phyloP scores from a whole-genome alignment of 768 basidiomycete genomes.

The Mycena chlorophos region DNA sequence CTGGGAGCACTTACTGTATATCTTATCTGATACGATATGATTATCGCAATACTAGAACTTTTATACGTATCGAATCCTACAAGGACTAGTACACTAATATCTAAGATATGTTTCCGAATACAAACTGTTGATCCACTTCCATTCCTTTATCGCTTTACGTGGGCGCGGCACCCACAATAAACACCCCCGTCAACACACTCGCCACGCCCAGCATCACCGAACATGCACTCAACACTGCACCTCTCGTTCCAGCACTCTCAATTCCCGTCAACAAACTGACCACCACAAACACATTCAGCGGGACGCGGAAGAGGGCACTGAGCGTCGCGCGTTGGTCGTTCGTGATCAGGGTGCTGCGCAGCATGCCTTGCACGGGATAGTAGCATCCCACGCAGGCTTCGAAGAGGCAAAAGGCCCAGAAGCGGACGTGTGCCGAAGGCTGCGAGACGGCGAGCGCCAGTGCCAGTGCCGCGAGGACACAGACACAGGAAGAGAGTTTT shows the following conservation, averaged over 20 bases:
- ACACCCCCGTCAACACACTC: conserved; percentile 44
- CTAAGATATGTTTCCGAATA: no score
- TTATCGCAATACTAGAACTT: no score
- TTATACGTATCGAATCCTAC: no score
- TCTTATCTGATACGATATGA: no score
- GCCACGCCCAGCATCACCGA: conserved; percentile 48
- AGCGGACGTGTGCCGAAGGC: conserved; percentile 49
- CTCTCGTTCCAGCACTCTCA: conserved; percentile 53
- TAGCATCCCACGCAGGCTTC: conserved; percentile 81
- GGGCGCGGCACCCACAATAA: conserved; percentile 39
- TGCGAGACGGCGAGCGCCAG: conserved; percentile 52
- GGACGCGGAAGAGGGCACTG: conserved; percentile 67
- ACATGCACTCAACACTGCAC: conserved; percentile 50
- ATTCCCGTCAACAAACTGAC: conserved; percentile 68
- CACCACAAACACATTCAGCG: conserved; percentile 73
- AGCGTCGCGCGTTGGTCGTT: conserved; percentile 78
- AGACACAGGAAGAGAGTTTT: conserved; percentile 64
- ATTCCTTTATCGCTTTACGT: no score
- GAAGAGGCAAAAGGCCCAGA: conserved; percentile 74
- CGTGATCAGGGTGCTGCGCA: conserved; percentile 63
- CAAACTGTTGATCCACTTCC: no score
- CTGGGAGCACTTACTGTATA: no score
- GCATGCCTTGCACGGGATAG: conserved; percentile 76
- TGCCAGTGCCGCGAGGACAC: conserved; percentile 56
- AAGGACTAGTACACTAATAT: no score